Evolutionary conservation across 1,284 basidiomycete species (phyloP), one percentile per base, ranked within the genome.

Genomic region (Gomphus sp.): DNA sequence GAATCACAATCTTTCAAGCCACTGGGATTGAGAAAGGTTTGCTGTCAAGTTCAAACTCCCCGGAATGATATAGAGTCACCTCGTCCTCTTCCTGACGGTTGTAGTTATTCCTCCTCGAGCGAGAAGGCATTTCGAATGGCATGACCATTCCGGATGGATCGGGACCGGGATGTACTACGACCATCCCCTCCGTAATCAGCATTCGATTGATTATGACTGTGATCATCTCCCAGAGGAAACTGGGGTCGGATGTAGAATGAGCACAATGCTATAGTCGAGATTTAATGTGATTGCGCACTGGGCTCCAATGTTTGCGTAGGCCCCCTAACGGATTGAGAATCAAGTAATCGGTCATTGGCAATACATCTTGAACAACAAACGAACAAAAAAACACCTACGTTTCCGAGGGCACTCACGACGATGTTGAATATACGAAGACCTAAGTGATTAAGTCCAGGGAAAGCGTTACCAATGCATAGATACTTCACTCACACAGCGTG

Each of bases 201-300:
- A 60, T 56, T 16, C 54, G 41, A 22, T 60, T 60, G 8, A 60
- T 33, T 4, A 52, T 10, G 16, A 45, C 39, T 18, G 45, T 56
- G 53, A 56, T 56, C 53, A 60, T 56, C 14, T 43, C 28, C 59
- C 54, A 60, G 18, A 60, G 34, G 45, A 50, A 56, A 33, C 59
- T 60, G 25, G n/a, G 18, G 11, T 60, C 11, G 33, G 9, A 2
- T 54, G 36, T 31, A 5, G 33, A 9, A 18, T 44, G 10, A 44
- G 50, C 12, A n/a, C 25, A 10, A 25, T 4, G 4, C 2, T 11
- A 34, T n/a, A 31, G 31, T 2, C 3, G 22, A 14, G 28, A 37
- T 4, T 12, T 2, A 28, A 14, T 6, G 37, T 14, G 16, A n/a
- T 3, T 2, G 25, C 57, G 37, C 34, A 59, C 57, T 41, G 36